Evolutionary conservation across 352 stramenopile genomes (phyloP).

Genomic region (Phytophthora sojae): DNA sequence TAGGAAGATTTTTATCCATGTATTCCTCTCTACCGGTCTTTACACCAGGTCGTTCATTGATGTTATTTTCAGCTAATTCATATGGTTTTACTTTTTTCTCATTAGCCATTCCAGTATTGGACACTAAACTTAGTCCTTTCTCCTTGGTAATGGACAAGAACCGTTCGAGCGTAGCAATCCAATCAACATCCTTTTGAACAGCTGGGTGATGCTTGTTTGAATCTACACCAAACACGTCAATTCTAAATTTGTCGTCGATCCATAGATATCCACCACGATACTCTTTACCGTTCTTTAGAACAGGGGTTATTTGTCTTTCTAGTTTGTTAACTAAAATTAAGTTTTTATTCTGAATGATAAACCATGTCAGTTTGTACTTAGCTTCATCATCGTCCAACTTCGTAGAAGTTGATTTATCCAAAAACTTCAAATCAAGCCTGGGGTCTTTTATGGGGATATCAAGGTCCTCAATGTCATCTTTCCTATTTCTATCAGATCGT

Average conservation of each 20-base stretch:
- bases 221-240: neutral
- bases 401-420: conserved; percentile 1
- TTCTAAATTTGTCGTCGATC: neutral
- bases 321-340: neutral
- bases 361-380: neutral
- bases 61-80: neutral
- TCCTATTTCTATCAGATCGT: neutral
- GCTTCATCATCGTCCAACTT: neutral
- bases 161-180: neutral
- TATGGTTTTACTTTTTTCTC: neutral
- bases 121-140: neutral
- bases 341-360: conserved; percentile 1
- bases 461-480: neutral
- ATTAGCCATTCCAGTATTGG: neutral
- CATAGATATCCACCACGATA: neutral
- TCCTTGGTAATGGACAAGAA: neutral
- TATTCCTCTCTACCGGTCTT: neutral
- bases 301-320: neutral
- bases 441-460: neutral
- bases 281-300: neutral
- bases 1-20: neutral
- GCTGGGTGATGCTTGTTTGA: neutral
- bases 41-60: neutral
- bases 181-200: neutral
- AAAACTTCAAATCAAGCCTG: neutral